These are phyloP conservation scores for Rhizopus delemar DNA, from an alignment of 371 early-diverging fungal species.

Conservation along the genomic window DNA sequence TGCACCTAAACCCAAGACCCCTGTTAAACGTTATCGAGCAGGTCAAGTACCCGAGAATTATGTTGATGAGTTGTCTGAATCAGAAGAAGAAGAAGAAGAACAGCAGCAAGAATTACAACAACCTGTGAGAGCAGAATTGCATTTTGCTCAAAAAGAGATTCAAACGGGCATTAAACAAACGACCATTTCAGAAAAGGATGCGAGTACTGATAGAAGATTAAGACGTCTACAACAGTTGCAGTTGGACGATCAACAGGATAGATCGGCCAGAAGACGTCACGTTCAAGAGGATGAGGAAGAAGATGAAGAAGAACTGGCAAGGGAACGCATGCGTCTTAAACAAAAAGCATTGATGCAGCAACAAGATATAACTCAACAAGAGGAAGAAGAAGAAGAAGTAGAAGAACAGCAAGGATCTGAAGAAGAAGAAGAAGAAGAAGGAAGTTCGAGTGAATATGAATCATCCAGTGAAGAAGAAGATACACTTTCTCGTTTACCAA, in stretches of 20 bases:
- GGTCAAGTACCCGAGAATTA: conserved; percentile 64
- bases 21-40: conserved; percentile 62
- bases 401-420: conserved; percentile 11
- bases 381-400: conserved; percentile 30
- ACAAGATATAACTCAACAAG: conserved; percentile 20
- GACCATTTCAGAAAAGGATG: conserved; percentile 47
- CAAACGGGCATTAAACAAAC: conserved; percentile 47
- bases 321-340: conserved; percentile 49
- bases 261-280: conserved; percentile 46
- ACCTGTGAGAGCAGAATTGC: conserved; percentile 22
- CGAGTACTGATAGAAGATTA: conserved; percentile 44
- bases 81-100: conserved; percentile 45
- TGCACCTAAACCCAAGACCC: conserved; percentile 41
- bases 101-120: conserved; percentile 30
- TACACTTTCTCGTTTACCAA: conserved; percentile 53
- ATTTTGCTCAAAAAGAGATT: conserved; percentile 52
- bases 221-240: conserved; percentile 46
- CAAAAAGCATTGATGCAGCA: conserved; percentile 40
- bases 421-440: conserved; percentile 40
- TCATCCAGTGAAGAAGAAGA: conserved; percentile 60
- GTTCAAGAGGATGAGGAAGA: conserved; percentile 28
- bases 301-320: conserved; percentile 44
- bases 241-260: conserved; percentile 20
- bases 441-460: conserved; percentile 63
- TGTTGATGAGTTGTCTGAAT: conserved; percentile 56